Conservation (phyloP, 2,329 filamentous ascomycete genomes). For the Chaetomium strumarium region DNA sequence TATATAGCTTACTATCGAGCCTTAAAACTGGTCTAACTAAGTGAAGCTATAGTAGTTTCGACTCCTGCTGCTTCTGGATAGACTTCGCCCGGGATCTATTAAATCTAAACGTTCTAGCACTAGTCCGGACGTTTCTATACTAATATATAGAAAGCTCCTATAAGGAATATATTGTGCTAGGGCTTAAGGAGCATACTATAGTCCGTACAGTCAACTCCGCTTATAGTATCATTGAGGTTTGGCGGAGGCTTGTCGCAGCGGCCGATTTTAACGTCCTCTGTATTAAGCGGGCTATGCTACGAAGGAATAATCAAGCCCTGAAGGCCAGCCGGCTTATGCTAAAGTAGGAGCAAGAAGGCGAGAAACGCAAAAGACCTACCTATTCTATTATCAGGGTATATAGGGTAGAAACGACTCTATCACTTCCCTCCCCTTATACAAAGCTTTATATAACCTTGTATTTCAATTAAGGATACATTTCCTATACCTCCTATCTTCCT, state of each 20-base stretch:
- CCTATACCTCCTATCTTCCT: not conserved
- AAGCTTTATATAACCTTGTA: not conserved
- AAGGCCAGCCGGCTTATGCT: constrained; percentile 2
- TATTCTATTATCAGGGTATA: constrained; percentile 9
- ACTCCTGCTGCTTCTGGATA: constrained; percentile 3
- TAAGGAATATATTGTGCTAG: constrained; percentile 6
- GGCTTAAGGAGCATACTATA: constrained; percentile 3
- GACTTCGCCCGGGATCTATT: constrained; percentile 5
- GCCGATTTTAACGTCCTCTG: constrained; percentile 10
- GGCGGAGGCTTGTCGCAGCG: constrained; percentile 3
- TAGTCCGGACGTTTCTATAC: constrained; percentile 1
- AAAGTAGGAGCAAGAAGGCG: constrained; percentile 8
- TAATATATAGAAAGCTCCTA: constrained; percentile 1
- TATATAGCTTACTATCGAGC: not conserved
- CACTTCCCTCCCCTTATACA: constrained; percentile 4
- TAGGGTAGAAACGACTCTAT: not conserved
- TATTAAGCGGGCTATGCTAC: not conserved
- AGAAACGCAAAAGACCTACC: constrained; percentile 4
- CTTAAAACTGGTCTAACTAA: not conserved
- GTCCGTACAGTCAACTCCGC: constrained; percentile 1
- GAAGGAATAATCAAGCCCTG: constrained; percentile 1
- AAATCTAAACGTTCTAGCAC: not conserved
- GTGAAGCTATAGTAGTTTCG: not conserved
- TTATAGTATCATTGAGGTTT: constrained; percentile 12
- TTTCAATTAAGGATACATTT: not conserved